A percentile compares a stretch with the other conserved stretches of the same genome.
phyloP scores from a whole-genome alignment of 2,329 filamentous ascomycete genomes.

The Sporothrix mexicana region DNA sequence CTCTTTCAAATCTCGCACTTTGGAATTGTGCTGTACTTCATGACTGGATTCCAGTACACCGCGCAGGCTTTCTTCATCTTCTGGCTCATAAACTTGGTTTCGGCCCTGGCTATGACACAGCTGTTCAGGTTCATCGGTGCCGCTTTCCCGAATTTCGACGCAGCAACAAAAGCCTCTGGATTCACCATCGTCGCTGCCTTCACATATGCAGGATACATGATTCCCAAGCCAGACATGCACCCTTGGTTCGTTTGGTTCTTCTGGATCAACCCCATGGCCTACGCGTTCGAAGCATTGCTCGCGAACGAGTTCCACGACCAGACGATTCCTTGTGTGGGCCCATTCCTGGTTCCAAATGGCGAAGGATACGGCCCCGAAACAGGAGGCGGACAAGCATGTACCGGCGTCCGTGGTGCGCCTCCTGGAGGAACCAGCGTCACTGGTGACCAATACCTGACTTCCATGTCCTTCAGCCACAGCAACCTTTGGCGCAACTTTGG shows the following conservation, averaged over 20 bases:
- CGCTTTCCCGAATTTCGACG: conserved; percentile 80
- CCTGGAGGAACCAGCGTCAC: conserved; percentile 58
- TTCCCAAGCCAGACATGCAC: conserved; percentile 66
- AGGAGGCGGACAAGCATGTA: too few species aligned
- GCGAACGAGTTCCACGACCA: conserved; percentile 77
- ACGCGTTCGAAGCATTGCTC: conserved; percentile 80
- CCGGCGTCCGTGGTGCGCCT: conserved; percentile 56
- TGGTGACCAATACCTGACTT: too few species aligned
- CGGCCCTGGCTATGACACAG: conserved; percentile 81
- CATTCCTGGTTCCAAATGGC: too few species aligned
- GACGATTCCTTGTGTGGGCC: conserved; percentile 61
- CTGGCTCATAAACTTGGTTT: conserved; percentile 74
- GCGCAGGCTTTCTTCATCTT: conserved; percentile 85
- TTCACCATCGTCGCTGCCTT: conserved; percentile 68
- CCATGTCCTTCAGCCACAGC: conserved; percentile 45
- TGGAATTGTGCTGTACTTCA: conserved; percentile 83
- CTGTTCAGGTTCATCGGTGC: too few species aligned
- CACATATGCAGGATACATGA: conserved; percentile 73
- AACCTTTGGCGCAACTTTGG: conserved; percentile 72
- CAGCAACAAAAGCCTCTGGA: conserved; percentile 71
- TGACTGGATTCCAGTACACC: conserved; percentile 80
- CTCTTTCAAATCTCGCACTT: conserved; percentile 73
- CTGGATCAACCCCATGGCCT: conserved; percentile 78
- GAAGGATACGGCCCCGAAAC: too few species aligned
- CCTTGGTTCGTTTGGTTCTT: conserved; percentile 82